Evolutionary conservation across 2,329 filamentous ascomycete genomes (phyloP).

Genomic region (Xylariaceae sp.): DNA sequence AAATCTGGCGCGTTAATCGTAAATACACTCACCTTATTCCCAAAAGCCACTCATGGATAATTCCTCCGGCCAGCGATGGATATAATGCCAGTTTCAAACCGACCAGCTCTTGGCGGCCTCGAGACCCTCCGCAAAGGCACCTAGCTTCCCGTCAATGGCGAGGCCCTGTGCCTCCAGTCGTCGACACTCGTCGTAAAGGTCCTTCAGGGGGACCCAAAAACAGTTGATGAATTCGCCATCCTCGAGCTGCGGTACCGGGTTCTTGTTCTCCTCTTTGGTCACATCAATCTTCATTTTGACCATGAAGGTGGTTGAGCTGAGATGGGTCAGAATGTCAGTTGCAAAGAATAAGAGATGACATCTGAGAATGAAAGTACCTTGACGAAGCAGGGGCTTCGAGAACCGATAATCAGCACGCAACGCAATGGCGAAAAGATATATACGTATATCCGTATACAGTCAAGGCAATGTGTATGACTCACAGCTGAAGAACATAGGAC

Average conservation of each 20-base stretch:
- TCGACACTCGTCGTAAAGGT: conserved; percentile 42
- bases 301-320: conserved; percentile 29
- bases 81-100: conserved; percentile 2
- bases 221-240: conserved; percentile 50
- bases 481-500: conserved; percentile 30
- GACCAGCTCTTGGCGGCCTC: conserved; percentile 27
- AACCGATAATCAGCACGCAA: conserved; percentile 6
- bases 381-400: conserved; percentile 28
- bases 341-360: background rate
- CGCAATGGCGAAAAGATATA: background rate
- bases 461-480: conserved; percentile 8
- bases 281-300: conserved; percentile 44
- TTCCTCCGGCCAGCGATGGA: background rate
- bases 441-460: background rate
- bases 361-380: conserved; percentile 16
- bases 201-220: conserved; percentile 42
- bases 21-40: background rate
- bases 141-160: conserved; percentile 32
- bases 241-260: conserved; percentile 43
- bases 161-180: conserved; percentile 36
- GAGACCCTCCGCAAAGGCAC: conserved; percentile 31
- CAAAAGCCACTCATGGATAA: background rate
- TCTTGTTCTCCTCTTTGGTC: conserved; percentile 39
- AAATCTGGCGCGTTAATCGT: background rate
- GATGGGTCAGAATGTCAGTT: background rate